Conservation (phyloP, 2,329 filamentous ascomycete species). For the Arthrobotrys conoides region DNA sequence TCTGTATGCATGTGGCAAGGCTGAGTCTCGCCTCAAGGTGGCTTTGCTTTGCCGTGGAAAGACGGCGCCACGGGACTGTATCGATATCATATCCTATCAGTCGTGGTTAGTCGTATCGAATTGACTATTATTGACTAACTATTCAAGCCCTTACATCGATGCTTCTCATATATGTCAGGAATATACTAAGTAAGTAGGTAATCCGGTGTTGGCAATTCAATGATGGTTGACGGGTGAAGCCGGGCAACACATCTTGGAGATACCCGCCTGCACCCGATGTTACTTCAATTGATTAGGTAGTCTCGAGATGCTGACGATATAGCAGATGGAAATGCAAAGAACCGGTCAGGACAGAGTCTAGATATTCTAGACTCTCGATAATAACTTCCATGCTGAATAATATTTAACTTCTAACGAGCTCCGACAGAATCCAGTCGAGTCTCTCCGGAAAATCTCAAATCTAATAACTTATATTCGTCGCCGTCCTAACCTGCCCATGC, state of each 20-base stretch:
- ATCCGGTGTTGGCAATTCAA: neutral
- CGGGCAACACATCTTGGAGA: slow-evolving; percentile 1
- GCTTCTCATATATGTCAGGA: too few relatives aligned
- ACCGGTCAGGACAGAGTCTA: neutral
- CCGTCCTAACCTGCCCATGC: slow-evolving; percentile 8
- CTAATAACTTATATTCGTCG: slow-evolving; percentile 5
- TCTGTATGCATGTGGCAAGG: neutral
- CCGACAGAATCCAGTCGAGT: neutral
- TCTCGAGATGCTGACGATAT: neutral
- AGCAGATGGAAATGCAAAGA: neutral
- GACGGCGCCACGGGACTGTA: slow-evolving; percentile 1
- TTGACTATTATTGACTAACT: neutral
- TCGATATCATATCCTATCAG: neutral
- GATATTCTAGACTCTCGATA: neutral
- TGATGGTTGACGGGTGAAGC: neutral
- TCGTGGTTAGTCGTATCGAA: neutral
- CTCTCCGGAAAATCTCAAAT: slow-evolving; percentile 3
- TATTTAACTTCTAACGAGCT: neutral
- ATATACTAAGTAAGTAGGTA: too few relatives aligned
- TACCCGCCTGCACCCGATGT: neutral
- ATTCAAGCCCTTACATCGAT: too few relatives aligned
- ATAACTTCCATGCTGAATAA: slow-evolving; percentile 20
- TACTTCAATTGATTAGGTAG: too few relatives aligned
- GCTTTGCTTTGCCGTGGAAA: neutral
- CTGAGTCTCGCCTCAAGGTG: slow-evolving; percentile 6